Evolutionary conservation across 225 moss, liverwort and hornwort species (phyloP).

Genomic region (Polytrichum formosum): DNA sequence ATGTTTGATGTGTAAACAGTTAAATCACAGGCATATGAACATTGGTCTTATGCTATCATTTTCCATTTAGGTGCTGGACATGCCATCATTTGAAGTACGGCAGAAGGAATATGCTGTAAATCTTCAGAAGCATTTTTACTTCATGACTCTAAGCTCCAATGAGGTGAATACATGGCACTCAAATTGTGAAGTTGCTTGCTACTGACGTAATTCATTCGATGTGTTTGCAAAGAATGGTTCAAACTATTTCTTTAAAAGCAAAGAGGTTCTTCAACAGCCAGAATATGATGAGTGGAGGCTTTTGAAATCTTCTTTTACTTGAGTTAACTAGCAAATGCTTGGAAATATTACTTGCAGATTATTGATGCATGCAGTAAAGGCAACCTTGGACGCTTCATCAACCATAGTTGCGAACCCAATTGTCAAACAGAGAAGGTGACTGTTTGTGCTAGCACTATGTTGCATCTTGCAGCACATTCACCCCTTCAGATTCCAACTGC

Average conservation of each 20-base stretch:
- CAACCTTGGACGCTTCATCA: conserved; percentile 84
- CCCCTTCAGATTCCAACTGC: too few species aligned
- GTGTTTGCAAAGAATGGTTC: not conserved
- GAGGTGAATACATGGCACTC: conserved; percentile 41
- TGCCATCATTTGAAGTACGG: conserved; percentile 71
- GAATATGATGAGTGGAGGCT: too few species aligned
- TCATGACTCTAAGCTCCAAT: conserved; percentile 80
- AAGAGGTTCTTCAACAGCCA: too few species aligned
- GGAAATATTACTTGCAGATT: conserved; percentile 41
- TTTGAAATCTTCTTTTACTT: too few species aligned
- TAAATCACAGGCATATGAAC: too few species aligned
- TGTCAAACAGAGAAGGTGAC: conserved; percentile 88
- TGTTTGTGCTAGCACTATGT: too few species aligned
- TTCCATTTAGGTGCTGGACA: conserved; percentile 68
- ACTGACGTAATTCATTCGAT: not conserved
- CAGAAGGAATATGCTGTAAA: conserved; percentile 84
- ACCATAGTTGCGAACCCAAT: conserved; percentile 94
- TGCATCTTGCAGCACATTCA: too few species aligned
- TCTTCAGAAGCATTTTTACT: conserved; percentile 92
- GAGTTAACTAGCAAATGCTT: not conserved
- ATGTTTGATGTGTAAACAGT: too few species aligned
- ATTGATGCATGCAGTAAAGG: conserved; percentile 98
- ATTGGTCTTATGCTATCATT: not conserved
- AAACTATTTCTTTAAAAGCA: too few species aligned
- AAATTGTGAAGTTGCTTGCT: not conserved